Evolutionary conservation across 345 rosid genomes (phyloP), one percentile per base, ranked within the genome.

Genomic region (Alliaria petiolata): DNA sequence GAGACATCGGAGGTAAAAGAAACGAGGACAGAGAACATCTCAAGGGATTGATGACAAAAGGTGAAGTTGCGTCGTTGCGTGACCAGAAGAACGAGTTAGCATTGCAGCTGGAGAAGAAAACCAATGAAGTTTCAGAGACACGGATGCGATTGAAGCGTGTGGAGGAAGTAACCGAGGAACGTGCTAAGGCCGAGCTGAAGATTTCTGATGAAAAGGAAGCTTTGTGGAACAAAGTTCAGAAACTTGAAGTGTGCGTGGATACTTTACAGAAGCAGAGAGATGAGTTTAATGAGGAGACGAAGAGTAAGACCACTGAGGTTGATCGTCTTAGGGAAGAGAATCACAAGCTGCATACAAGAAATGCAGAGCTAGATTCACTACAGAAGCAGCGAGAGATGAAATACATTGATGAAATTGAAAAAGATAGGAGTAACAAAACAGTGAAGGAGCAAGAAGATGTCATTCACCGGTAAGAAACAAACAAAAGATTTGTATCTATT

Each of bases 321-420:
- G 70, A 45, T 64, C 71, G 25, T 33, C 58, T 85, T 51, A 82
- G 62, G 61, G 86, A 86, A 22, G 89, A 85, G 71, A 85, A 84
- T 12, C 76, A 77, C 19, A 65, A 55, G 39, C 42, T 81, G 73
- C 61, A 35, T 4, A 68, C 45, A 20, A 79, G 65, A 78, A 54
- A 79, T 26, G 9, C 10, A 8, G 84, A 81, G 57, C 33, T 83
- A 64, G 76, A 78, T 55, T 52, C 75, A 17, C 4, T 70, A 43
- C 67, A 62, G 46, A 39, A 73, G 80, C 59, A 84, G 77, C 54
- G 75, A 53, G 59, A 28, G 53, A 47, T 47, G 53, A 5, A 20
- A 20, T 20, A 20, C 30, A 47, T 17, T 14, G 6, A 39, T 39
- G 43, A 39, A 13, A 39, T 13, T 12, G 53, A 55, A 67, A 40